Conservation (phyloP, 495 filamentous ascomycete species). For the Acidiella bohemica region DNA sequence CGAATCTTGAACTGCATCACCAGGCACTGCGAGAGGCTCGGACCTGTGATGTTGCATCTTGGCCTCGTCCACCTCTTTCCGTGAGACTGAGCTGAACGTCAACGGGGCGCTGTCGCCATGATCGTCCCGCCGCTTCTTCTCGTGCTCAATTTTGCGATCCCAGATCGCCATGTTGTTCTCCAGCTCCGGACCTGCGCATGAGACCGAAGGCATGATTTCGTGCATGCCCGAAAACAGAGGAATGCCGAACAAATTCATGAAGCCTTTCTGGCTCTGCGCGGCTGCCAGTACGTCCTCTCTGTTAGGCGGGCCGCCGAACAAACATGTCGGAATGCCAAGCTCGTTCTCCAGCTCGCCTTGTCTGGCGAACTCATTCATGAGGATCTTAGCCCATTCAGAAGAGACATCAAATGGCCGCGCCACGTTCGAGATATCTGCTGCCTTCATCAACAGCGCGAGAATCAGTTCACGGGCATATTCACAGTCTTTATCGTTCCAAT, state of each 20-base stretch:
- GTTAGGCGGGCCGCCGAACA: slow-evolving; percentile 71
- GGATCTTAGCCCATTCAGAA: slow-evolving; percentile 71
- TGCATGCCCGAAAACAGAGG: slow-evolving; percentile 79
- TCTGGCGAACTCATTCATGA: slow-evolving; percentile 86
- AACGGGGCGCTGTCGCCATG: slow-evolving; percentile 4
- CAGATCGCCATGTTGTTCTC: slow-evolving; percentile 59
- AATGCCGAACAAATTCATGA: slow-evolving; percentile 90
- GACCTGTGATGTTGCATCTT: slow-evolving; percentile 7
- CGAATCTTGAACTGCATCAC: neutral
- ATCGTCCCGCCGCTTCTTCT: slow-evolving; percentile 25
- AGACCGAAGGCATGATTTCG: slow-evolving; percentile 69
- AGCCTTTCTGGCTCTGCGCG: slow-evolving; percentile 77
- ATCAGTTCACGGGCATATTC: slow-evolving; percentile 62
- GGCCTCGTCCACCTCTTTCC: slow-evolving; percentile 15
- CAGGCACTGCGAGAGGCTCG: slow-evolving; percentile 6
- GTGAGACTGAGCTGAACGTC: slow-evolving; percentile 15
- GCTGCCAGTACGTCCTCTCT: slow-evolving; percentile 68
- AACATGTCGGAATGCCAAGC: slow-evolving; percentile 69
- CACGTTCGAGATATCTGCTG: slow-evolving; percentile 97
- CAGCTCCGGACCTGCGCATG: slow-evolving; percentile 70
- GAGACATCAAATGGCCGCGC: slow-evolving; percentile 68
- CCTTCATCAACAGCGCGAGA: slow-evolving; percentile 89
- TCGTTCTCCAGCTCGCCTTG: slow-evolving; percentile 87
- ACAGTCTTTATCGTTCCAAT: slow-evolving; percentile 57
- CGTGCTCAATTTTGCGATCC: slow-evolving; percentile 49